Evolutionary conservation across 2,329 filamentous ascomycete genomes (phyloP), one percentile per base, ranked within the genome.

Genomic region (Grosmannia huntii): DNA sequence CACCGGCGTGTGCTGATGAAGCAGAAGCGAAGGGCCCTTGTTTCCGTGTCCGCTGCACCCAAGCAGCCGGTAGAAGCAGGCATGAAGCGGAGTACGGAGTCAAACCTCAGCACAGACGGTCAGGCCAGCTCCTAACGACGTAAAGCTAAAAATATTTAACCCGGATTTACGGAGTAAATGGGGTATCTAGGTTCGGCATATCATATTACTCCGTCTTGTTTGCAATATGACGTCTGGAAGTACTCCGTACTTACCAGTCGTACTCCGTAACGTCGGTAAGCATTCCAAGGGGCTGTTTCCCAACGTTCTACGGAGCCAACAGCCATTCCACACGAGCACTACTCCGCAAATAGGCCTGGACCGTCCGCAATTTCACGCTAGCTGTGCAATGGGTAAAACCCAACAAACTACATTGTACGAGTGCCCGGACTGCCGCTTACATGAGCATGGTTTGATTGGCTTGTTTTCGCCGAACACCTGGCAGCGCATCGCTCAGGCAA

Each of bases 1-100:
- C 77, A 80, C 62, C 62, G 60, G 11, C 62, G 66, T 2, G 63
- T 59, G 7, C 12, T 70, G 19, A 65, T 63, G 41, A 62, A 60
- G 51, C 66, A 64, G 52, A 69, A 66, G 55, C 64, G 60, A 25
- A 65, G 63, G 1, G 66, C 69, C 1, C 61, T 72, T 11, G 60
- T 71, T 23, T 61, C 65, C 2, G 58, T 60, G 12, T 44, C 51
- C 3, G 4, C 14, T n/a, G 25, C 9, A 7, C 19, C 21, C 31
- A 9, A 54, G 31, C 31, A 54, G 28, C 10, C 21, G 36, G 33
- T 23, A 44, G 41, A 44, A n/a, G 7, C 41, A 19, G 19, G 9
- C 41, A 9, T n/a, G 41, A 44, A 44, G 19, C 41, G 16, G 41
- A 9, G 16, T 19, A 9, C 16, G 19, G 16, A 44, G 16, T 19